Percentiles rank a stretch among this genome's conserved stretches.
Conservation (phyloP, 495 filamentous ascomycete genomes). For the Podospora tetraspora region DNA sequence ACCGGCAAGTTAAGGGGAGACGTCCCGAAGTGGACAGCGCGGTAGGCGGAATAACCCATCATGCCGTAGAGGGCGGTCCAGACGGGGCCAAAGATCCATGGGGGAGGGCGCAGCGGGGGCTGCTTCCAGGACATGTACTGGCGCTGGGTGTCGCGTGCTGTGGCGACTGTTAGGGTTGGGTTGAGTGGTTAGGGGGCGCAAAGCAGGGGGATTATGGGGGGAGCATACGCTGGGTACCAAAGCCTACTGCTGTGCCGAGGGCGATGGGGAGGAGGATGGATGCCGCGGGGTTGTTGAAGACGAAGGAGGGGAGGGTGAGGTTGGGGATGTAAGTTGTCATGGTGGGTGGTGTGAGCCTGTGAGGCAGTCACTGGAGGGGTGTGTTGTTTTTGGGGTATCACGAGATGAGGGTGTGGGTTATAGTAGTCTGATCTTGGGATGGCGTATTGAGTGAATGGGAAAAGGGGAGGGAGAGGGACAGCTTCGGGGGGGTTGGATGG, state of each 20-base stretch:
- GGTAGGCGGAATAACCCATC: conserved; percentile 87
- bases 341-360: conserved; percentile 15
- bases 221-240: conserved; percentile 50
- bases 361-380: not conserved
- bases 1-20: conserved; percentile 30
- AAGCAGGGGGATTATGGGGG: not conserved
- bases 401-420: not conserved
- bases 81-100: conserved; percentile 72
- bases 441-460: not conserved
- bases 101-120: conserved; percentile 74
- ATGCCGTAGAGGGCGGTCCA: conserved; percentile 83
- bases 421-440: not conserved
- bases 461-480: not conserved
- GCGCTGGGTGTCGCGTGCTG: conserved; percentile 40
- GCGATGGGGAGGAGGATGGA: conserved; percentile 65
- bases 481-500: not conserved
- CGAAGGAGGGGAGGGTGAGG: conserved; percentile 57
- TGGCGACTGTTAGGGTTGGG: conserved; percentile 21
- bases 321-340: conserved; percentile 65
- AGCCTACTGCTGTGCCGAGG: conserved; percentile 60
- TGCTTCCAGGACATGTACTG: conserved; percentile 66
- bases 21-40: conserved; percentile 54
- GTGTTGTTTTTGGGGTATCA: not conserved
- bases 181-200: not conserved
- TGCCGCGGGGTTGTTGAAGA: conserved; percentile 61